These are phyloP conservation scores for Colletotrichum simmondsii DNA, from an alignment of 2,329 filamentous ascomycete species.

Conservation along the genomic window DNA sequence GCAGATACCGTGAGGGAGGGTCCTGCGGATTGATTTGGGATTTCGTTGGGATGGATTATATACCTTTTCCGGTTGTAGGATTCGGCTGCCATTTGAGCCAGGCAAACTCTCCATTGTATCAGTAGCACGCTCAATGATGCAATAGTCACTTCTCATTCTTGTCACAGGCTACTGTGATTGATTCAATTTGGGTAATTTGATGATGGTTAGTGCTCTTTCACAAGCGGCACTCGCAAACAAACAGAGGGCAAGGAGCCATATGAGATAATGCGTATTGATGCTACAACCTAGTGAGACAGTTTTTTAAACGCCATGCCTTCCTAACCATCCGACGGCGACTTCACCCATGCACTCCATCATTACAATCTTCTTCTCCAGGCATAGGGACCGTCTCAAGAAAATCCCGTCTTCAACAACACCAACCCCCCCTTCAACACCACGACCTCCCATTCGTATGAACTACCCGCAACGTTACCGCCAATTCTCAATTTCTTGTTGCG, in stretches of 20 bases:
- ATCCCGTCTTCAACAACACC: too few relatives aligned
- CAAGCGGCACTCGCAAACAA: neutral
- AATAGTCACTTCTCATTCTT: neutral
- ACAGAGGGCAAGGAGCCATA: neutral
- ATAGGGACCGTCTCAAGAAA: neutral
- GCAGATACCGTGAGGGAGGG: too few relatives aligned
- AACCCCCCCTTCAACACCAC: neutral
- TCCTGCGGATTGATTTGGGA: neutral
- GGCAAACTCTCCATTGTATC: slow-evolving; percentile 3
- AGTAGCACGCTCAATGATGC: slow-evolving; percentile 8
- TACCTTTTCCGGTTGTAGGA: slow-evolving; percentile 1
- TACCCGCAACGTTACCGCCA: neutral
- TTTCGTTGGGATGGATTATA: neutral
- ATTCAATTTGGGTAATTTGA: too few relatives aligned
- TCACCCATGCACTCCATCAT: neutral
- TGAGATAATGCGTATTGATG: neutral
- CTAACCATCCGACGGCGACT: neutral
- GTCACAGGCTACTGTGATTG: neutral
- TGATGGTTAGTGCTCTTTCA: too few relatives aligned
- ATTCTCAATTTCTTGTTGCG: neutral
- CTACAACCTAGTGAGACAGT: neutral
- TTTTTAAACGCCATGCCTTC: slow-evolving; percentile 15
- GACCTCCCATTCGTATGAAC: neutral
- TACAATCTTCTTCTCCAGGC: neutral
- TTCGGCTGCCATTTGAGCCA: neutral